Percentiles rank a stretch among this genome's conserved stretches.
Conservation (phyloP, 2,329 filamentous ascomycete genomes). For the Ascocoryne sarcoides region DNA sequence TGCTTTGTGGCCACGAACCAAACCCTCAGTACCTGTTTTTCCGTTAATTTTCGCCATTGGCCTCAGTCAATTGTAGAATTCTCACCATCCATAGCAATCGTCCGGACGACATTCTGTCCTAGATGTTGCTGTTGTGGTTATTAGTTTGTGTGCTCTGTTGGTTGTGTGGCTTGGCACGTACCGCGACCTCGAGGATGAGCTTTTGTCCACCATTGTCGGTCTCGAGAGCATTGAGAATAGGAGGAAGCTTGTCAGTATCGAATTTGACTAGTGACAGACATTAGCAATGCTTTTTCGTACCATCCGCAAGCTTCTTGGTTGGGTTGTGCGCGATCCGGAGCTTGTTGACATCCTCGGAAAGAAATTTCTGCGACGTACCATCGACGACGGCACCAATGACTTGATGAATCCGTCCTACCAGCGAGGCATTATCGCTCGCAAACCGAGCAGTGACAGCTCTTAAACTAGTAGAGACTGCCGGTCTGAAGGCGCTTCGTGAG, state of each 20-base stretch:
- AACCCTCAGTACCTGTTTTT: constrained; percentile 87
- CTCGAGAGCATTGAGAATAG: constrained; percentile 95
- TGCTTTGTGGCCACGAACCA: constrained; percentile 81
- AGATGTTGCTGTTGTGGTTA: constrained; percentile 75
- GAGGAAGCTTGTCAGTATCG: constrained; percentile 82
- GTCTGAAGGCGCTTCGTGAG: constrained; percentile 49
- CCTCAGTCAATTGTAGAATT: constrained; percentile 14
- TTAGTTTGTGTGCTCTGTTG: constrained; percentile 29
- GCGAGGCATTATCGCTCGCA: constrained; percentile 48
- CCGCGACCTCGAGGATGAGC: constrained; percentile 91
- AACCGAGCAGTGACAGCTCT: constrained; percentile 41
- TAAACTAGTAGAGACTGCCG: constrained; percentile 46
- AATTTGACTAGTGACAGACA: constrained; percentile 71
- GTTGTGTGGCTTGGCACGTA: constrained; percentile 42
- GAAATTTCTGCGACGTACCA: constrained; percentile 55
- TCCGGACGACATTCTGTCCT: constrained; percentile 97
- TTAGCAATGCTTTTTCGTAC: constrained; percentile 24
- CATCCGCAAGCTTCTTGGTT: constrained; percentile 12
- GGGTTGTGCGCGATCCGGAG: constrained; percentile 15
- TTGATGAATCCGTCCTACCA: constrained; percentile 63
- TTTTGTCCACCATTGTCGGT: constrained; percentile 88
- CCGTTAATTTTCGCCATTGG: constrained; percentile 19
- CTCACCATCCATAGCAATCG: constrained; percentile 99
- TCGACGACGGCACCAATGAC: constrained; percentile 99
- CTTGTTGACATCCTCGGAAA: constrained; percentile 19